These are phyloP conservation scores for Raffaelea albimanens DNA, from an alignment of 2,329 filamentous ascomycete species.

Conservation along the genomic window DNA sequence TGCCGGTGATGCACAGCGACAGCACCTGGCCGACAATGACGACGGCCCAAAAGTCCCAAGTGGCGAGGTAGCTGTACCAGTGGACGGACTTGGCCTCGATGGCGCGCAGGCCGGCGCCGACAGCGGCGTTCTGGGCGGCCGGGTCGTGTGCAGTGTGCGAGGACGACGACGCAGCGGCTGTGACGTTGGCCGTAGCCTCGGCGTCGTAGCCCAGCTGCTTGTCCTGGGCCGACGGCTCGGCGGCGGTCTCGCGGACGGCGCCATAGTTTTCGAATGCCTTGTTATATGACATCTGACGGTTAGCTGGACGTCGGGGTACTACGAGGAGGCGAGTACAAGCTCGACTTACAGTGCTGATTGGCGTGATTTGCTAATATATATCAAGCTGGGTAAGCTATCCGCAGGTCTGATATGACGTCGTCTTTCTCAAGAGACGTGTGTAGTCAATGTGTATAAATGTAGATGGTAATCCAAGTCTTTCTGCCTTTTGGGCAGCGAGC, in stretches of 20 bases:
- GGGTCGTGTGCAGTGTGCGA: too few species aligned
- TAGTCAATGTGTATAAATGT: too few species aligned
- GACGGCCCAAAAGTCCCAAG: slow-evolving; percentile 80
- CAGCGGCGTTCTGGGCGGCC: slow-evolving; percentile 21
- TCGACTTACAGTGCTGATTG: too few species aligned
- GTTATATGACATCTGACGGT: too few species aligned
- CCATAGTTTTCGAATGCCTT: slow-evolving; percentile 4
- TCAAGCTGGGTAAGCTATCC: too few species aligned
- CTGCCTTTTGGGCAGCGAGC: slow-evolving; percentile 53
- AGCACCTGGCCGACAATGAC: slow-evolving; percentile 74
- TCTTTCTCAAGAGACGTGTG: too few species aligned
- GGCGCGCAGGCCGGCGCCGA: slow-evolving; percentile 41
- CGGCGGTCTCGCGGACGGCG: not conserved
- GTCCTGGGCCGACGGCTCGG: too few species aligned
- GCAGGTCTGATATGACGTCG: too few species aligned
- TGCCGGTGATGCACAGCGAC: slow-evolving; percentile 81
- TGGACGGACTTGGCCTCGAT: slow-evolving; percentile 43
- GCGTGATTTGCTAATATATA: too few species aligned
- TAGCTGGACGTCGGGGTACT: too few species aligned
- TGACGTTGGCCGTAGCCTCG: slow-evolving; percentile 3
- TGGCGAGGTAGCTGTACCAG: slow-evolving; percentile 70
- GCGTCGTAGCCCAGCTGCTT: slow-evolving; percentile 2
- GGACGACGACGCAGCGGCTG: slow-evolving; percentile 1
- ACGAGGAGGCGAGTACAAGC: too few species aligned
- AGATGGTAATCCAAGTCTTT: too few species aligned